Conservation (phyloP, 768 basidiomycete genomes). For the Mycena metata region DNA sequence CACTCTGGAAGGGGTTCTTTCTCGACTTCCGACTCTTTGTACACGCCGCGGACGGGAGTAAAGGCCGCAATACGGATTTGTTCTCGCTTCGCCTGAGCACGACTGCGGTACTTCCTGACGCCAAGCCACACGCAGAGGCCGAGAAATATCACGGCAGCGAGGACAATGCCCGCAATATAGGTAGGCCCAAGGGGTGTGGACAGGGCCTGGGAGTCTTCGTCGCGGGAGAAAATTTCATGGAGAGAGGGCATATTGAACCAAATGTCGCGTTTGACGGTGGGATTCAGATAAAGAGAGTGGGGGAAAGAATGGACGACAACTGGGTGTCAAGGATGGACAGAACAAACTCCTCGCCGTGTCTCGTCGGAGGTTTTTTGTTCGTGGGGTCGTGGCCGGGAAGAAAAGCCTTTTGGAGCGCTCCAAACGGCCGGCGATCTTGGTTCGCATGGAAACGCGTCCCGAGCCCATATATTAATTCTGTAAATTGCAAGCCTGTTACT, state of each 20-base stretch:
- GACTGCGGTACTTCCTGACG: slow-evolving; percentile 58
- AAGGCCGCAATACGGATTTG: slow-evolving; percentile 58
- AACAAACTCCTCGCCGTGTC: slow-evolving; percentile 4
- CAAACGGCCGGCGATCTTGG: no score
- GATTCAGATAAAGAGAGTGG: slow-evolving; percentile 17
- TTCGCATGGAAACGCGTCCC: neutral
- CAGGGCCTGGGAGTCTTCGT: neutral
- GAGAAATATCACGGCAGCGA: slow-evolving; percentile 58
- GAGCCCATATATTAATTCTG: neutral
- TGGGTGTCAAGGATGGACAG: slow-evolving; percentile 19
- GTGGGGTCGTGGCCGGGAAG: slow-evolving; percentile 4
- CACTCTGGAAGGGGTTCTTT: slow-evolving; percentile 42
- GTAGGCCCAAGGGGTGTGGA: slow-evolving; percentile 42
- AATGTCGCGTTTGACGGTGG: slow-evolving; percentile 27
- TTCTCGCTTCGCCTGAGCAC: slow-evolving; percentile 51
- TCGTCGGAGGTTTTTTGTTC: neutral
- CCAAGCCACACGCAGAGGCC: slow-evolving; percentile 58
- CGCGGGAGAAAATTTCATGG: slow-evolving; percentile 29
- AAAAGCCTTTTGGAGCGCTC: neutral
- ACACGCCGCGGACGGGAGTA: slow-evolving; percentile 63
- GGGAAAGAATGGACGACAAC: slow-evolving; percentile 33
- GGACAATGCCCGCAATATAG: slow-evolving; percentile 65
- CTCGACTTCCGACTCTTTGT: slow-evolving; percentile 45
- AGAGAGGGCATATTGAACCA: slow-evolving; percentile 38
- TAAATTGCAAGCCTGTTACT: neutral